These are phyloP conservation scores for Lepidium didymum DNA, from an alignment of 345 rosid species.

Conservation along the genomic window DNA sequence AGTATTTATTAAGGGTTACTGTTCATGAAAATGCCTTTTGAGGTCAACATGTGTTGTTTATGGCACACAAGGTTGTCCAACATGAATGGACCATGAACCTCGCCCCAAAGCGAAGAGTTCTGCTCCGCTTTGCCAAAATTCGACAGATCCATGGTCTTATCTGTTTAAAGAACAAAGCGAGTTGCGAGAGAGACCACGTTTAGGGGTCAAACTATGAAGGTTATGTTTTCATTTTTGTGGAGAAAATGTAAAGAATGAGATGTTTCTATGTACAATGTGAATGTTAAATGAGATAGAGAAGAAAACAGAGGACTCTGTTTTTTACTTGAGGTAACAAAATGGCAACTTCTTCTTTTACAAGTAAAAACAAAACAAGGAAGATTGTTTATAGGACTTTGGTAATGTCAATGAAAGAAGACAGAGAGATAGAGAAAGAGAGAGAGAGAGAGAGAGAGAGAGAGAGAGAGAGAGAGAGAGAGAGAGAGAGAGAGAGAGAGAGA, in stretches of 20 bases:
- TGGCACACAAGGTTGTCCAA: conserved; percentile 21
- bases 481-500: neutral
- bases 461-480: too few relatives aligned
- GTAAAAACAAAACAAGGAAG: neutral
- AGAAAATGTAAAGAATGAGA: neutral
- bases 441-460: neutral
- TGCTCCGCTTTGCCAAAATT: neutral
- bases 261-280: conserved; percentile 5
- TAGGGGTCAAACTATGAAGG: neutral
- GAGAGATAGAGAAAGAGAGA: neutral
- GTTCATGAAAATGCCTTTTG: conserved; percentile 23
- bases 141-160: neutral
- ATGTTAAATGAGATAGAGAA: conserved; percentile 1
- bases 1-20: conserved; percentile 23
- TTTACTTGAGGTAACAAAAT: neutral
- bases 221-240: neutral
- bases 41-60: neutral
- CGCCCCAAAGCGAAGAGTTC: conserved; percentile 9
- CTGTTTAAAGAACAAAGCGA: neutral
- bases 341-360: neutral
- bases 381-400: conserved; percentile 4
- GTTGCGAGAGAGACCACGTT: neutral
- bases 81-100: conserved; percentile 23
- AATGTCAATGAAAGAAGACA: neutral
- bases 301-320: conserved; percentile 26